Evolutionary conservation across 805 yeast species (phyloP), one percentile per base, ranked within the genome.

Genomic region (Candida pseudofarinosa): DNA sequence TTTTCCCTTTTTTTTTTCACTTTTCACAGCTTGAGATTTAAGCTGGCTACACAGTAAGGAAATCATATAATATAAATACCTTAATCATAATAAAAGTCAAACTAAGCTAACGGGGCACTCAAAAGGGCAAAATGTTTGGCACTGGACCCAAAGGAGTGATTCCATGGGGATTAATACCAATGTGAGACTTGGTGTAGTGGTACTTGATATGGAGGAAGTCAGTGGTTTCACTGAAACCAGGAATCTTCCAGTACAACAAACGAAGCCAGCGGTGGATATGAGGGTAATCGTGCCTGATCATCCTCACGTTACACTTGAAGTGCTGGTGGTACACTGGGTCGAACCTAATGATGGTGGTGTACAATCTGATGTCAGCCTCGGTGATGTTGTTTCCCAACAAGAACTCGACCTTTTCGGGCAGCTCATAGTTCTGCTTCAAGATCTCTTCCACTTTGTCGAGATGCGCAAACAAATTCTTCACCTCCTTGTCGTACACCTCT

Each of bases 241-340:
- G 80, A 44, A 75, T 56, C 48, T 64, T 64, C 96, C 97, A 89
- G 67, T 90, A 93, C 54, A 93, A 73, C 51, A 85, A 79, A 52
- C 85, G 73, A 53, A 90, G 63, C 95, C 96, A 91, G 46, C 79
- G 69, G 65, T 88, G 84, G 41, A 90, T 63, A 53, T 73, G 66
- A 17, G 97, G 97, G 61, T 80, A 91, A 49, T 88, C 86, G 49
- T 67, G 59, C 58, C 97, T 79, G 54, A 91, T 85, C 72, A 82
- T 84, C 38, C 82, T 82, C 47, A 88, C 63, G 63, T 91, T 91
- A 63, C 96, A 87, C 67, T 91, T 93, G 79, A 91, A 93, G 63
- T 91, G 97, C 64, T 90, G 96, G 41, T 85, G 91, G 59, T 91
- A 91, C 17, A 89, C 95, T 1, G 95, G 85, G 62, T 91, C 98